Conservation (phyloP, 177 flowering plant genomes). For the Vitis hybrid region DNA sequence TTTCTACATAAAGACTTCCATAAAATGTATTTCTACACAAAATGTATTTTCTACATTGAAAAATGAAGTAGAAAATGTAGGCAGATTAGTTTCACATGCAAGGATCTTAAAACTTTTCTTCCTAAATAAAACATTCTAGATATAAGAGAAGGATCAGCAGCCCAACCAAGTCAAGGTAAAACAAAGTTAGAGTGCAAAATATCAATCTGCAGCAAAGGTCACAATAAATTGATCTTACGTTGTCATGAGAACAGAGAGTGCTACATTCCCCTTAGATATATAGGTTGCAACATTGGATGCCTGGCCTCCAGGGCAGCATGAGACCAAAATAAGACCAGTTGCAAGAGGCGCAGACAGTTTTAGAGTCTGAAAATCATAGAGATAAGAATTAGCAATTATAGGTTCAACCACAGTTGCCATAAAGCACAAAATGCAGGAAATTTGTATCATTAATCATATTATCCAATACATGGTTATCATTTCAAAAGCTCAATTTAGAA, state of each 20-base stretch:
- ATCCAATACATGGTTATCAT: neutral
- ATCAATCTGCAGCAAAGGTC: neutral
- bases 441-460: neutral
- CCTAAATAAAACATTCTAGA: too few species aligned
- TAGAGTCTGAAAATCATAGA: constrained; percentile 48
- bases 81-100: too few species aligned
- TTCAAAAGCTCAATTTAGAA: too few species aligned
- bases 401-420: neutral
- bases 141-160: too few species aligned
- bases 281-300: constrained; percentile 99
- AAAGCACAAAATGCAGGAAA: neutral
- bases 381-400: neutral
- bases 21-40: too few species aligned
- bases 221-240: constrained; percentile 53
- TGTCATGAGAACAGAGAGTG: constrained; percentile 98
- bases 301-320: constrained; percentile 99
- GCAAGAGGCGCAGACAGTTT: constrained; percentile 96
- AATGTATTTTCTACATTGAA: too few species aligned
- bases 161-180: too few species aligned
- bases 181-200: too few species aligned
- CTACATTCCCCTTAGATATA: constrained; percentile 96
- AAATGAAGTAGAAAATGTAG: too few species aligned
- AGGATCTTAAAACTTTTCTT: too few species aligned
- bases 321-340: constrained; percentile 95
- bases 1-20: too few species aligned